Evolutionary conservation across 495 filamentous ascomycete species (phyloP).

Genomic region (Xylaria nigripes): DNA sequence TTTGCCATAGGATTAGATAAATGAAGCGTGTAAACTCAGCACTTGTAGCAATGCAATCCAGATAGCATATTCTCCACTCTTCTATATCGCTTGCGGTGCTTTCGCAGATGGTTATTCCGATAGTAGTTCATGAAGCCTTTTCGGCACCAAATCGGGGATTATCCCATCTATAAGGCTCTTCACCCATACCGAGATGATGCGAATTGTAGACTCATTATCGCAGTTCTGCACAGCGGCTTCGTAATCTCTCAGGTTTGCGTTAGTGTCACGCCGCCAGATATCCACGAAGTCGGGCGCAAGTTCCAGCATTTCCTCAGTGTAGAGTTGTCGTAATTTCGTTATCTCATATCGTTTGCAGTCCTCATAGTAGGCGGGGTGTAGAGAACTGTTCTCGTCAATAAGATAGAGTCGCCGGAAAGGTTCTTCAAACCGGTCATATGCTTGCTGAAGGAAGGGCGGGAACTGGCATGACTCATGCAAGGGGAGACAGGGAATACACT

Average conservation of each 20-base stretch:
- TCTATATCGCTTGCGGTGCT: not conserved
- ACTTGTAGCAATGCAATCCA: too few species aligned
- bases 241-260: constrained; percentile 14
- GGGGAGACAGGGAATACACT: constrained; percentile 42
- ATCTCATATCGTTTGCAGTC: constrained; percentile 27
- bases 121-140: constrained; percentile 10
- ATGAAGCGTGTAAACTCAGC: too few species aligned
- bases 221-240: constrained; percentile 23
- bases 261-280: constrained; percentile 4
- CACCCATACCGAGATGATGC: constrained; percentile 19
- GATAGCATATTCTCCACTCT: too few species aligned
- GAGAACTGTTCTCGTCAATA: constrained; percentile 3
- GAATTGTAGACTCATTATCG: constrained; percentile 21
- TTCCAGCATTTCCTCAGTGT: constrained; percentile 27
- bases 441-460: constrained; percentile 36
- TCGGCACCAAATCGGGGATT: not conserved
- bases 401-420: constrained; percentile 9
- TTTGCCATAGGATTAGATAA: too few species aligned
- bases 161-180: constrained; percentile 5
- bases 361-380: constrained; percentile 4
- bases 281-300: constrained; percentile 17
- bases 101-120: not conserved
- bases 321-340: constrained; percentile 26
- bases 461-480: constrained; percentile 38
- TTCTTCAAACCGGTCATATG: constrained; percentile 10